Percentiles rank a stretch among this genome's conserved stretches.
These are phyloP conservation scores for Geranium brycei DNA, from an alignment of 345 rosid species.

Conservation along the genomic window DNA sequence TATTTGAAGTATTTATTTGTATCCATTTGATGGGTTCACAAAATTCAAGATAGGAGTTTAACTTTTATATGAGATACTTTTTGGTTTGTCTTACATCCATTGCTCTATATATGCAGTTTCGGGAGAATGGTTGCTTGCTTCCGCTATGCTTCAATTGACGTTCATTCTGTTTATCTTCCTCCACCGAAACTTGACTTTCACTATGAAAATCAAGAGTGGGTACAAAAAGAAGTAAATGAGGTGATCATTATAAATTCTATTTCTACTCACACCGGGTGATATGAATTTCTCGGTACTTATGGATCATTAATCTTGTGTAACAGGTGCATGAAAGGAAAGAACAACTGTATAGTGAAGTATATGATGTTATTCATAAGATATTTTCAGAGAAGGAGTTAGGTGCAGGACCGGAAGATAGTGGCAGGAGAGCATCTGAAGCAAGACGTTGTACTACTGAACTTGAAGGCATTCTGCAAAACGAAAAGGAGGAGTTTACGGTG, in stretches of 20 bases:
- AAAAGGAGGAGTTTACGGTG: slow-evolving; percentile 76
- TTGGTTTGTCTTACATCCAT: neutral
- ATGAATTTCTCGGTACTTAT: slow-evolving; percentile 6
- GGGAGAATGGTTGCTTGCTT: slow-evolving; percentile 98
- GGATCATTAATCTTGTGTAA: slow-evolving; percentile 11
- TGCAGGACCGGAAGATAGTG: slow-evolving; percentile 20
- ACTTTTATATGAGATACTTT: neutral
- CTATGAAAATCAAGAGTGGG: slow-evolving; percentile 75
- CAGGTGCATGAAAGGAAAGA: slow-evolving; percentile 50
- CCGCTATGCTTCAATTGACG: slow-evolving; percentile 80
- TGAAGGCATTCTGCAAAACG: slow-evolving; percentile 47
- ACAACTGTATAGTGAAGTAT: slow-evolving; percentile 52
- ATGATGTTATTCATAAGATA: slow-evolving; percentile 42
- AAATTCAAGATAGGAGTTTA: too few relatives aligned
- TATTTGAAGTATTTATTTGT: neutral
- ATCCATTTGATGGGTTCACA: neutral
- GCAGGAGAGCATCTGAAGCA: slow-evolving; percentile 19
- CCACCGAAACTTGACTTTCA: slow-evolving; percentile 67
- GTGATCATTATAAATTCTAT: slow-evolving; percentile 20
- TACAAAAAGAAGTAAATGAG: slow-evolving; percentile 67
- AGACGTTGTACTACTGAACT: slow-evolving; percentile 39
- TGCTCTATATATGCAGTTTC: slow-evolving; percentile 36
- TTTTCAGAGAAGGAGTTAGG: slow-evolving; percentile 31
- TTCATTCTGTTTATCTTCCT: slow-evolving; percentile 74
- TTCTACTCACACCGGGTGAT: slow-evolving; percentile 3